Percentiles rank a stretch among this genome's conserved stretches.
Evolutionary conservation across 441 rosid species (phyloP).

Genomic region (Erysimum cheiri): DNA sequence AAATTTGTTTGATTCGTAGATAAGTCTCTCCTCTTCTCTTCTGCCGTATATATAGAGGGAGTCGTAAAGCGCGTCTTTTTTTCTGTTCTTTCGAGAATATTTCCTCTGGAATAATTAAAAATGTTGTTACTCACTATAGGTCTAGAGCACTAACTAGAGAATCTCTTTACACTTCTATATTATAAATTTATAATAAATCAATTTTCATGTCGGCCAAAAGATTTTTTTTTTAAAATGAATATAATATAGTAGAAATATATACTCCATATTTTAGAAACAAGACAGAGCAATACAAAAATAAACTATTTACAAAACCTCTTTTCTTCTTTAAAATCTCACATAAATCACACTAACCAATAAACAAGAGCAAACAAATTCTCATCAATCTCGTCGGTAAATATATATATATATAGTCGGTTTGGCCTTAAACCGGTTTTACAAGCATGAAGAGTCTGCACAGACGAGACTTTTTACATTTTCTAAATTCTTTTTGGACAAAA

Average conservation of each 20-base stretch:
- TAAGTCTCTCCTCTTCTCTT: neutral
- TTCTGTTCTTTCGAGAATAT: conserved; percentile 14
- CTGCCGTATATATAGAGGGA: conserved; percentile 2
- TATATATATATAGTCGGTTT: conserved; percentile 15
- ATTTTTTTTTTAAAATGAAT: too few relatives aligned
- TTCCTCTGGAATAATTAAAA: conserved; percentile 19
- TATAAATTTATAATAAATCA: too few relatives aligned
- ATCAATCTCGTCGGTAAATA: conserved; percentile 13
- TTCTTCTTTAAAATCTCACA: neutral
- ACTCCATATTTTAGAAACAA: neutral
- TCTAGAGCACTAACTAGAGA: conserved; percentile 16
- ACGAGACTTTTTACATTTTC: conserved; percentile 25
- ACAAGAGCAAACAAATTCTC: neutral
- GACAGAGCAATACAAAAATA: neutral
- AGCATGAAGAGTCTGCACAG: conserved; percentile 25
- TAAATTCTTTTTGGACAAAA: neutral
- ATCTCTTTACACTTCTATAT: neutral
- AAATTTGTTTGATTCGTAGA: conserved; percentile 23
- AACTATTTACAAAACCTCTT: neutral
- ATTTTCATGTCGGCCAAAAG: conserved; percentile 8
- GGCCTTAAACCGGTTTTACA: conserved; percentile 40
- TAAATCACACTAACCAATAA: neutral
- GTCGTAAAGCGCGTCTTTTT: conserved; percentile 33
- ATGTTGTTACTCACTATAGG: conserved; percentile 18
- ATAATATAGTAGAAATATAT: too few relatives aligned